A percentile compares a stretch with the other conserved stretches of the same genome.
Evolutionary conservation across 768 basidiomycete genomes (phyloP).

Genomic region (Lepiota brunneoincarnata): DNA sequence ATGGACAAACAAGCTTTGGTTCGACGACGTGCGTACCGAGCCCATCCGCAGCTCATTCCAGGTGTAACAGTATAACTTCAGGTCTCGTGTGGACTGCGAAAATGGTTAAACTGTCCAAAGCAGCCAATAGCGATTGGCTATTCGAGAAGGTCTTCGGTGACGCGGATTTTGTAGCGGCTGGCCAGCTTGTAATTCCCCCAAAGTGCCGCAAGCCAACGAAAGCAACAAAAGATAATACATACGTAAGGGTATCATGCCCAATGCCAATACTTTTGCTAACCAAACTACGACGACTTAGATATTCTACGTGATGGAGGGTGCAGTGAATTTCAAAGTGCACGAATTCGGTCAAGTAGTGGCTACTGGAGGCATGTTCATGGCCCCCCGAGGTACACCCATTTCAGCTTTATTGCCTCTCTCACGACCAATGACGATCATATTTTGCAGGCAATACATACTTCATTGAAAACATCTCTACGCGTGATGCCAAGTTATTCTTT

Average conservation of each 20-base stretch:
- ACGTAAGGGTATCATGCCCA: constrained; percentile 18
- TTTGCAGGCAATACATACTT: constrained; percentile 81
- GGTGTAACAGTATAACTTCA: constrained; percentile 26
- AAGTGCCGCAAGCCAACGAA: constrained; percentile 83
- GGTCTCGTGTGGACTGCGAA: constrained; percentile 77
- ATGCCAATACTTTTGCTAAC: neutral
- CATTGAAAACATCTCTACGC: constrained; percentile 82
- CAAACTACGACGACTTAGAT: constrained; percentile 26
- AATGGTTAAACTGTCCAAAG: constrained; percentile 60
- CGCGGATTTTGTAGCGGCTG: constrained; percentile 87
- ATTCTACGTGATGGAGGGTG: constrained; percentile 80
- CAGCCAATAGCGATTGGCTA: constrained; percentile 66
- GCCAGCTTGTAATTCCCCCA: constrained; percentile 80
- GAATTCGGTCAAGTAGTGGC: constrained; percentile 74
- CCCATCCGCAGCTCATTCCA: constrained; percentile 4
- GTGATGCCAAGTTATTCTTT: constrained; percentile 86
- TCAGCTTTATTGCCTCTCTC: neutral
- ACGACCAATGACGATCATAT: neutral
- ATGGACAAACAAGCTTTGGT: constrained; percentile 61
- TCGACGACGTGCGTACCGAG: constrained; percentile 61
- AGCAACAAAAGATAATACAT: constrained; percentile 86
- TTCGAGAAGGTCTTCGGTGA: constrained; percentile 95
- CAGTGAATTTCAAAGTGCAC: constrained; percentile 83
- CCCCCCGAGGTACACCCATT: constrained; percentile 72
- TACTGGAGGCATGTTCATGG: constrained; percentile 83